Evolutionary conservation across 768 basidiomycete species (phyloP).

Genomic region (Mycena vitilis): DNA sequence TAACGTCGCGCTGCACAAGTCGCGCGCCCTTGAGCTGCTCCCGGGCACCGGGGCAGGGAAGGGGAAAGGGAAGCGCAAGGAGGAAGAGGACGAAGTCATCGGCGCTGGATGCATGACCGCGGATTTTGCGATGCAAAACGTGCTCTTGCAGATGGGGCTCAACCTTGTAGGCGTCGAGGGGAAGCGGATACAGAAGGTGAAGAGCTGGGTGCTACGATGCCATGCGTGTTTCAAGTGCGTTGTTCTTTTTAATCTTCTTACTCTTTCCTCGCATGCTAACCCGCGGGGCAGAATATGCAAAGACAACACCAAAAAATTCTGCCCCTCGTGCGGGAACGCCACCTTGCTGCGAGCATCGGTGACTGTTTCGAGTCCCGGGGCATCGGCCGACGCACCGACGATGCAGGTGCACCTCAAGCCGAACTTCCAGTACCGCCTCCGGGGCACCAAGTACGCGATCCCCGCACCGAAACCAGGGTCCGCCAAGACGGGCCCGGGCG

Average conservation of each 20-base stretch:
- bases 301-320: constrained; percentile 94
- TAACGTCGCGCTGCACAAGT: constrained; percentile 89
- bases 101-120: constrained; percentile 94
- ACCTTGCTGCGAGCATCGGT: constrained; percentile 93
- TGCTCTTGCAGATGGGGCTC: constrained; percentile 93
- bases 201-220: constrained; percentile 96
- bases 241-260: constrained; percentile 5
- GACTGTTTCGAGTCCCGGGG: constrained; percentile 77
- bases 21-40: constrained; percentile 84
- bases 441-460: constrained; percentile 94
- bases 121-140: constrained; percentile 99
- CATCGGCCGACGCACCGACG: constrained; percentile 68
- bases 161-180: constrained; percentile 92
- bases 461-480: constrained; percentile 91
- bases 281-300: constrained; percentile 86
- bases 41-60: constrained; percentile 59
- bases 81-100: constrained; percentile 55
- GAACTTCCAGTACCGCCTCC: constrained; percentile 93
- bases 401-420: constrained; percentile 94
- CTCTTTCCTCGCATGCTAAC: neutral
- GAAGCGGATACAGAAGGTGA: constrained; percentile 88
- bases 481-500: constrained; percentile 84
- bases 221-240: constrained; percentile 99
- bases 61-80: constrained; percentile 49
- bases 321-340: constrained; percentile 95